A percentile compares a stretch with the other conserved stretches of the same genome.
These are phyloP conservation scores for Aspergillus puulaauensis DNA, from an alignment of 2,329 filamentous ascomycete genomes.

Conservation along the genomic window DNA sequence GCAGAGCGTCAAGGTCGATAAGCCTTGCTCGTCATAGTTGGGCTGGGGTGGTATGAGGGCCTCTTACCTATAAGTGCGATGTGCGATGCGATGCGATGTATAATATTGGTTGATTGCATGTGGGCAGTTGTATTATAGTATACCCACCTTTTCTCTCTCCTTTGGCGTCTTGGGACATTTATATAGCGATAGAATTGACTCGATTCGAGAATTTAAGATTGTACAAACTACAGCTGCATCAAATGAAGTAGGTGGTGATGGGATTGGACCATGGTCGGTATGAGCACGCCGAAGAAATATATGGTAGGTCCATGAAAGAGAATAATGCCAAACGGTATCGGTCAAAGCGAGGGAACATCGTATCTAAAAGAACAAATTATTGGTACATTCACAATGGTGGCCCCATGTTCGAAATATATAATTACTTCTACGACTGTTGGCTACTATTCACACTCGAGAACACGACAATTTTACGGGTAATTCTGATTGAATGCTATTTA, in stretches of 20 bases:
- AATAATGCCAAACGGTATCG: no score
- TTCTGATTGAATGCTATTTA: not conserved
- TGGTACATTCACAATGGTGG: no score
- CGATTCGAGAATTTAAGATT: not conserved
- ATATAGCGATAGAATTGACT: slow-evolving; percentile 3
- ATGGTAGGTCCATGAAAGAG: no score
- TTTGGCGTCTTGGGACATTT: slow-evolving; percentile 32
- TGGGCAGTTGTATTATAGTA: slow-evolving; percentile 37
- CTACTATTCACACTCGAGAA: no score
- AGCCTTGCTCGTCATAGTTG: slow-evolving; percentile 39
- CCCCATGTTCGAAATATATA: not conserved
- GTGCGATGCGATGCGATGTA: not conserved
- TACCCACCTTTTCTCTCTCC: slow-evolving; percentile 34
- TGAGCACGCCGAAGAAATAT: no score
- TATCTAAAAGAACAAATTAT: no score
- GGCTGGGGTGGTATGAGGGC: not conserved
- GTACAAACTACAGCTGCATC: not conserved
- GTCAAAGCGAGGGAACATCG: no score
- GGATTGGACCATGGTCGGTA: not conserved
- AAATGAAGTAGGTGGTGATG: not conserved
- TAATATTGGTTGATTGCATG: slow-evolving; percentile 1
- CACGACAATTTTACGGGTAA: not conserved
- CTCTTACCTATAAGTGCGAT: not conserved
- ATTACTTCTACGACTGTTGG: no score
- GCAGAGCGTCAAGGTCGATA: slow-evolving; percentile 41